Evolutionary conservation across 441 rosid genomes (phyloP).

Genomic region (Breynia disticha): DNA sequence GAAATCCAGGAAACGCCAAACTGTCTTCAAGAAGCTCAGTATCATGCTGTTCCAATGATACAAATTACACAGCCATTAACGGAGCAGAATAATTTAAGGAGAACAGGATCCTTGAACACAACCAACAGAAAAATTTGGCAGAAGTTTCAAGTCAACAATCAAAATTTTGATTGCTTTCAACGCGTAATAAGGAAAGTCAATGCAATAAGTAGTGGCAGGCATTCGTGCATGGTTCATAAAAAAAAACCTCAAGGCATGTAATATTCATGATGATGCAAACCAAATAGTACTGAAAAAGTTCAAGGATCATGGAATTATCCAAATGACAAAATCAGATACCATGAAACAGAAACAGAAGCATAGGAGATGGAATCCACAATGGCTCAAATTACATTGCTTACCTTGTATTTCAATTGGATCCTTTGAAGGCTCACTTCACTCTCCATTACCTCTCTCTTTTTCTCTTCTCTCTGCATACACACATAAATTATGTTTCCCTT

Average conservation of each 20-base stretch:
- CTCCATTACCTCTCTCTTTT: slow-evolving; percentile 86
- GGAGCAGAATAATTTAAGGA: not conserved
- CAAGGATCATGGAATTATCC: too few relatives aligned
- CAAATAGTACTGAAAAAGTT: too few relatives aligned
- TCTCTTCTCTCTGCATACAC: slow-evolving; percentile 75
- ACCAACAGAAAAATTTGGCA: too few relatives aligned
- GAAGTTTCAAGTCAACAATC: too few relatives aligned
- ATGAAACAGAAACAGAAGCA: not conserved
- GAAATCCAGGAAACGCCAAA: slow-evolving; percentile 57
- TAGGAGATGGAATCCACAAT: not conserved
- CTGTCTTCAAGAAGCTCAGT: slow-evolving; percentile 76
- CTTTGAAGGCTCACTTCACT: slow-evolving; percentile 84
- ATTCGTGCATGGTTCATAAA: too few relatives aligned
- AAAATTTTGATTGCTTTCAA: too few relatives aligned
- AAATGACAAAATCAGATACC: not conserved
- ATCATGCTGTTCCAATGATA: slow-evolving; percentile 42
- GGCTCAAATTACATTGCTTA: slow-evolving; percentile 17
- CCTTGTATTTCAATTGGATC: slow-evolving; percentile 87
- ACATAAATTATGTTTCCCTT: not conserved
- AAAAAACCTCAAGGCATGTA: too few relatives aligned
- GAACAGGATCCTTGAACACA: not conserved
- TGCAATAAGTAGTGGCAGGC: too few relatives aligned
- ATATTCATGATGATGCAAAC: too few relatives aligned
- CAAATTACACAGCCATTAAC: not conserved
- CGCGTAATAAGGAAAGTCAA: too few relatives aligned